These are phyloP conservation scores for Ottelia alismoides DNA, from an alignment of 106 monocot species.

Conservation along the genomic window DNA sequence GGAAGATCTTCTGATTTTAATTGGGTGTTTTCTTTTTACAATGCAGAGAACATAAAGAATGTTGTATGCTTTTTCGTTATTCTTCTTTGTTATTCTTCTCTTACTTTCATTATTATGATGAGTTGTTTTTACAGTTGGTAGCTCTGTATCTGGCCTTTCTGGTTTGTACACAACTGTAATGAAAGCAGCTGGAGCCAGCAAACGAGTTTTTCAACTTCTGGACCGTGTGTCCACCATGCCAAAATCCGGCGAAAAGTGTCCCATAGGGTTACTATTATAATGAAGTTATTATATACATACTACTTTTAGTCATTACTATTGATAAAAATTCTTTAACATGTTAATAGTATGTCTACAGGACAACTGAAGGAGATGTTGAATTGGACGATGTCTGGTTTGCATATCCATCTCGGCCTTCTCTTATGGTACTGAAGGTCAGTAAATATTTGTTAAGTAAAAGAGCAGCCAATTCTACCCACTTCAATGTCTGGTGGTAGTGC, in stretches of 20 bases:
- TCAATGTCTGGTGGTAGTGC: too few species aligned
- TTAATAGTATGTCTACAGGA: background rate
- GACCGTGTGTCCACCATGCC: conserved; percentile 84
- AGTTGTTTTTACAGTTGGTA: conserved; percentile 55
- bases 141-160: conserved; percentile 68
- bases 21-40: too few species aligned
- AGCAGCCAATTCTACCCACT: too few species aligned
- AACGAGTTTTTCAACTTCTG: conserved; percentile 93
- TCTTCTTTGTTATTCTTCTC: conserved; percentile 1
- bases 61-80: too few species aligned
- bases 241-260: conserved; percentile 66
- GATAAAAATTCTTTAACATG: background rate
- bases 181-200: conserved; percentile 99
- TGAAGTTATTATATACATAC: too few species aligned
- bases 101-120: background rate
- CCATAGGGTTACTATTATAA: conserved; percentile 30
- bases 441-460: too few species aligned
- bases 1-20: too few species aligned
- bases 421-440: conserved; percentile 90
- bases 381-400: conserved; percentile 99
- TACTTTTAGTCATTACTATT: background rate
- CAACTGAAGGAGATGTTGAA: conserved; percentile 60
- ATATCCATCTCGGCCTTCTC: conserved; percentile 94
- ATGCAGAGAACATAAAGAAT: too few species aligned
- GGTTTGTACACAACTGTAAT: conserved; percentile 91